Conservation (phyloP, 495 filamentous ascomycete genomes). For the Talaromyces nanjingensis region DNA sequence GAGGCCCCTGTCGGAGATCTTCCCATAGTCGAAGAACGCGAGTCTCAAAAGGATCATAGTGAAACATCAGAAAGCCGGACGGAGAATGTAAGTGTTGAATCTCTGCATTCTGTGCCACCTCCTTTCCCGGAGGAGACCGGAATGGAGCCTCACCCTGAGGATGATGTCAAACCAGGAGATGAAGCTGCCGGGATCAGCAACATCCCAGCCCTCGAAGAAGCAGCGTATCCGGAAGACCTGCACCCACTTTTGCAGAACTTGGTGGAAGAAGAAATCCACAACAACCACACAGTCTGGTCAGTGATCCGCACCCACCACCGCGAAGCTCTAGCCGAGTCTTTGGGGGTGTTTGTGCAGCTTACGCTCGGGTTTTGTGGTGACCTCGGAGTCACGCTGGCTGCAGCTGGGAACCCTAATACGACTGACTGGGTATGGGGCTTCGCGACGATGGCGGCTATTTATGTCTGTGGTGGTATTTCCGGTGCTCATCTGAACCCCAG, state of each 20-base stretch:
- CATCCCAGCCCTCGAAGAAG: slow-evolving; percentile 19
- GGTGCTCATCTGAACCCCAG: slow-evolving; percentile 48
- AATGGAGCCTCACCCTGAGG: background rate
- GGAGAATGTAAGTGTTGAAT: slow-evolving; percentile 15
- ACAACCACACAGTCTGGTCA: slow-evolving; percentile 47
- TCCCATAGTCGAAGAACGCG: slow-evolving; percentile 22
- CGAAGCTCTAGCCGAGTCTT: slow-evolving; percentile 42
- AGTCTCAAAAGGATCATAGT: slow-evolving; percentile 13
- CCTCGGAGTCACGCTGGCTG: slow-evolving; percentile 39
- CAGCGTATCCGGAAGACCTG: slow-evolving; percentile 29
- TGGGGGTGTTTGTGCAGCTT: slow-evolving; percentile 37
- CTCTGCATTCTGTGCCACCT: slow-evolving; percentile 13
- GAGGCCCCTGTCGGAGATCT: slow-evolving; percentile 14
- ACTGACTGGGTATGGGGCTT: slow-evolving; percentile 50
- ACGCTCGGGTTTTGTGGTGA: slow-evolving; percentile 43
- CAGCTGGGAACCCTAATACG: slow-evolving; percentile 37
- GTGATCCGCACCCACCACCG: slow-evolving; percentile 44
- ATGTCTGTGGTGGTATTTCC: slow-evolving; percentile 49
- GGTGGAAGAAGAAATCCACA: slow-evolving; percentile 38
- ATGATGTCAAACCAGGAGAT: slow-evolving; percentile 11
- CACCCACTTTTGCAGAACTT: slow-evolving; percentile 33
- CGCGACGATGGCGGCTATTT: slow-evolving; percentile 51
- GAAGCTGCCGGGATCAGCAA: slow-evolving; percentile 9
- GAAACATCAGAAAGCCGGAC: slow-evolving; percentile 5
- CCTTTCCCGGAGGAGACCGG: slow-evolving; percentile 16